Evolutionary conservation across 306 rosid genomes (phyloP), one percentile per base, ranked within the genome.

Genomic region (Trifolium repens): DNA sequence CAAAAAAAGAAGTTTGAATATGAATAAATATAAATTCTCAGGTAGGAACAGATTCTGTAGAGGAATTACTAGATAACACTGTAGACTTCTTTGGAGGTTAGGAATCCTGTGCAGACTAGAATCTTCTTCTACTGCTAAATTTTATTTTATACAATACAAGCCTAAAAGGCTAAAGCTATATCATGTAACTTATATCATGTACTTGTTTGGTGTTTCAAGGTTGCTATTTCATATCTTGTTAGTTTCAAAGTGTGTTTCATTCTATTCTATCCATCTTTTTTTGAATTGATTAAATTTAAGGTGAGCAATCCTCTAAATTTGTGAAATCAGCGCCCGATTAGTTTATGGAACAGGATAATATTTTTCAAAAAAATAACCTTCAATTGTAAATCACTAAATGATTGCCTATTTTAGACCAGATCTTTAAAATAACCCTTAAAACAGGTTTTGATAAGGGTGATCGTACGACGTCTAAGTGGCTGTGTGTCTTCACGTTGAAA

Each of bases 21-120:
- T 59, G 32, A 26, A 68, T 58, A 35, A 37, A 8, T 74, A 75
- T 39, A 50, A 39, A 15, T 7, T 70, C 34, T 42, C 69, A 62
- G 54, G 46, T 64, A 71, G 78, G 40, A 76, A 64, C 3, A 76
- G 70, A 34, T 70, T 62, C 54, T 66, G 43, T 2, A 15, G 19
- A 55, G 52, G 64, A 49, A 40, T 80, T 35, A 62, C 47, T 65
- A 53, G 67, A 62, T 50, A 15, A 16, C 2, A 34, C 34, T 78
- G 72, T 50, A 62, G 15, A 57, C 53, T 5, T 57, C 40, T 26
- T 54, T 8, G 24, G 34, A 54, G 61, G 19, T 53, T 16, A 60
- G 16, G n/a, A 47, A 46, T 61, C 50, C 12, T 2, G 1, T 26
- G 26, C 24, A 39, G 9, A 71, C 49, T 50, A 50, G 58, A 50